A percentile compares a stretch with the other conserved stretches of the same genome.
Conservation (phyloP, 2,329 filamentous ascomycete species). For the Drechslerella stenobrocha region DNA sequence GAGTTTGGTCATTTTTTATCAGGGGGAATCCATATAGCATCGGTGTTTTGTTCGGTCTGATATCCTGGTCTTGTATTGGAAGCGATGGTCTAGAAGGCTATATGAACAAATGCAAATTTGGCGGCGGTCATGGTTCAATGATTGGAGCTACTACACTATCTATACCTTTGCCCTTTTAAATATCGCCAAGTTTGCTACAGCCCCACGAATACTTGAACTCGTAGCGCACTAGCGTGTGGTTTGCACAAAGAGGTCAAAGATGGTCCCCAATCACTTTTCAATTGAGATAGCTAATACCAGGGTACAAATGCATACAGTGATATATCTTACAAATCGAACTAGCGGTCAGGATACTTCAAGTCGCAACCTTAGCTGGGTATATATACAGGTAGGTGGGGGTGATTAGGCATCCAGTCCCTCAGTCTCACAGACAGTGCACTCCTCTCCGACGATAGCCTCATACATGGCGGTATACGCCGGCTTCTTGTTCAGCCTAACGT, state of each 20-base stretch:
- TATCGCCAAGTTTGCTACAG: no score
- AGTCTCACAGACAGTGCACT: slow-evolving; percentile 31
- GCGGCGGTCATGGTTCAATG: no score
- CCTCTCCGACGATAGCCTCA: slow-evolving; percentile 50
- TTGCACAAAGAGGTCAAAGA: no score
- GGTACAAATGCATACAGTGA: no score
- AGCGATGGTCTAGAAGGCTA: neutral
- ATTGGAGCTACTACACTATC: no score
- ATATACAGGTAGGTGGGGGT: neutral
- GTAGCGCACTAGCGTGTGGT: no score
- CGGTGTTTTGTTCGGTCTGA: neutral
- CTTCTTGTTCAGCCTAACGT: slow-evolving; percentile 57
- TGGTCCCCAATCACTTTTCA: no score
- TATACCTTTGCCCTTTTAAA: no score
- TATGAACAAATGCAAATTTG: no score
- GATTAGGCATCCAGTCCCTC: slow-evolving; percentile 25
- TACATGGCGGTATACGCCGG: slow-evolving; percentile 57
- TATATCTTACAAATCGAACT: neutral
- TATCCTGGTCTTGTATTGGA: neutral
- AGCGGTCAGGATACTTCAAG: neutral
- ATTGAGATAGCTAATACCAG: no score
- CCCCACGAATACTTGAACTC: no score
- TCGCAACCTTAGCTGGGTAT: neutral
- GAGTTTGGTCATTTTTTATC: slow-evolving; percentile 10
- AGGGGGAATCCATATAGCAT: neutral